Conservation (phyloP, 768 basidiomycete genomes). For the Trametes sanguinea region DNA sequence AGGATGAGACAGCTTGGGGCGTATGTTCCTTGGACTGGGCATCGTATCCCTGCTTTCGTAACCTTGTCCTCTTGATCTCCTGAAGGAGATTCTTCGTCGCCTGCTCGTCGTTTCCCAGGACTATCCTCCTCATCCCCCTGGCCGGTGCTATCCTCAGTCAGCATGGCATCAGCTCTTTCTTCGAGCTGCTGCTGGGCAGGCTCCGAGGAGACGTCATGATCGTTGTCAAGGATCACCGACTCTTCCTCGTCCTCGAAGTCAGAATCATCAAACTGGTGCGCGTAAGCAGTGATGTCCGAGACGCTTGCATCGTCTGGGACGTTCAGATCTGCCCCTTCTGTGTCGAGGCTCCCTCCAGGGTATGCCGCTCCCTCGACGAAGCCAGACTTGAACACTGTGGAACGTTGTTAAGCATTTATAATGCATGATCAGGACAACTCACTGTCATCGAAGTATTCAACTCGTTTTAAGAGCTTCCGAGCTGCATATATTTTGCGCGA, state of each 20-base stretch:
- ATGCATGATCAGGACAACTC: slow-evolving; percentile 14
- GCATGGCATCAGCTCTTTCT: slow-evolving; percentile 11
- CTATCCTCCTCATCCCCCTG: neutral
- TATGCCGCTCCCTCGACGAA: slow-evolving; percentile 60
- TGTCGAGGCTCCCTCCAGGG: slow-evolving; percentile 27
- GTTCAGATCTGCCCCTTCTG: slow-evolving; percentile 21
- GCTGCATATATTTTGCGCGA: slow-evolving; percentile 64
- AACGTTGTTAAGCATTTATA: neutral
- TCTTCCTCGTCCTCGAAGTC: slow-evolving; percentile 59
- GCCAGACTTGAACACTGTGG: slow-evolving; percentile 69
- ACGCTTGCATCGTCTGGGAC: slow-evolving; percentile 36
- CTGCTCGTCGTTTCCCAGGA: slow-evolving; percentile 8
- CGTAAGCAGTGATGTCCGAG: slow-evolving; percentile 48
- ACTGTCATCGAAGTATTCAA: slow-evolving; percentile 83
- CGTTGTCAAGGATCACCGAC: slow-evolving; percentile 38
- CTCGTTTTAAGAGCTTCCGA: slow-evolving; percentile 63
- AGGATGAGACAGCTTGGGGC: slow-evolving; percentile 39
- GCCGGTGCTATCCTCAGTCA: neutral
- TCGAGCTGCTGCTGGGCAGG: neutral
- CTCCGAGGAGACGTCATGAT: slow-evolving; percentile 33
- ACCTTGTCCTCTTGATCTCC: slow-evolving; percentile 43
- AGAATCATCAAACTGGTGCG: slow-evolving; percentile 48
- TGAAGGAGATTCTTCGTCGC: neutral
- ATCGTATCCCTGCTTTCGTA: slow-evolving; percentile 18
- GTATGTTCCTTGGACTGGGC: slow-evolving; percentile 33